phyloP scores from a whole-genome alignment of 192 early-diverging fungal genomes.

The Backusella australiensis region DNA sequence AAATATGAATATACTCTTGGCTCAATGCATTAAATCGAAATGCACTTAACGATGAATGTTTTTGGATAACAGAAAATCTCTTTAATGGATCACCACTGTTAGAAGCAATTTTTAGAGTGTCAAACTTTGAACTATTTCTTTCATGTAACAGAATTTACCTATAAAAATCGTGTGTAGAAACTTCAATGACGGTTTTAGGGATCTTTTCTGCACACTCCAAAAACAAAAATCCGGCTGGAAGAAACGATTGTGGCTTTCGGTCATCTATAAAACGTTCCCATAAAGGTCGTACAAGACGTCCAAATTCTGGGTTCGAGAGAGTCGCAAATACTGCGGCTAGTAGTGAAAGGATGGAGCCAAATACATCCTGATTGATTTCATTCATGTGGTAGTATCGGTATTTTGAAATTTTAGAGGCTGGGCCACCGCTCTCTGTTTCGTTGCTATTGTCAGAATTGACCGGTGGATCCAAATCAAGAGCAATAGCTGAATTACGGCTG shows the following conservation, averaged over 20 bases:
- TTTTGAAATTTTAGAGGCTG: conserved; percentile 23
- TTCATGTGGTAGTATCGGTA: conserved; percentile 31
- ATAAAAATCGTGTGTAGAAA: conserved; percentile 45
- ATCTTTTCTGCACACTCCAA: conserved; percentile 55
- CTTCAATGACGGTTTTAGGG: conserved; percentile 37
- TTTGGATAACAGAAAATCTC: conserved; percentile 40
- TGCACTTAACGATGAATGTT: conserved; percentile 43
- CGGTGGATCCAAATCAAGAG: conserved; percentile 15
- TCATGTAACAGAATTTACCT: conserved; percentile 31
- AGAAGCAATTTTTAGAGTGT: not conserved
- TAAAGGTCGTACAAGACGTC: conserved; percentile 35
- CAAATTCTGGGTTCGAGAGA: conserved; percentile 40
- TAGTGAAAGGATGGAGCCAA: conserved; percentile 43
- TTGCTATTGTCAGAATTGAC: not conserved
- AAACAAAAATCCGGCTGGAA: conserved; percentile 51
- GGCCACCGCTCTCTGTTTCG: not conserved
- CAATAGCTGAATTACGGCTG: not conserved
- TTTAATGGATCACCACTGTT: conserved; percentile 36
- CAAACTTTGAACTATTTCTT: not conserved
- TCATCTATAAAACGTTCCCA: conserved; percentile 53
- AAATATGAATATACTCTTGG: conserved; percentile 46
- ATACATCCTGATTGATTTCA: conserved; percentile 44
- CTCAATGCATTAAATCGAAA: conserved; percentile 45
- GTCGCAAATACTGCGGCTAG: conserved; percentile 51
- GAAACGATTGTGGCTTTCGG: conserved; percentile 34